phyloP scores from a whole-genome alignment of 1,284 basidiomycete genomes.

The Ustilago cynodontis region DNA sequence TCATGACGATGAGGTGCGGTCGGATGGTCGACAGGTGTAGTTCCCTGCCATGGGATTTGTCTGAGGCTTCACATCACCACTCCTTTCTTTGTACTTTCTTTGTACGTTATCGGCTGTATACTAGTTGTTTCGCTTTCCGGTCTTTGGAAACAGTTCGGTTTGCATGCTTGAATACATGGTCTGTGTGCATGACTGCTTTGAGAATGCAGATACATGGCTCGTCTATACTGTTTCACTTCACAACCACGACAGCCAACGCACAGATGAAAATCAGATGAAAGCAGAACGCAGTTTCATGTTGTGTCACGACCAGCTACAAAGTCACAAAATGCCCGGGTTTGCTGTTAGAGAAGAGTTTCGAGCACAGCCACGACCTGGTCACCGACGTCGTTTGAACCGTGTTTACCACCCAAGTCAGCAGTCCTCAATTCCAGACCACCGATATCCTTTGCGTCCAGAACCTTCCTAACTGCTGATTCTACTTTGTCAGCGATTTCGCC shows the following conservation, averaged over 20 bases:
- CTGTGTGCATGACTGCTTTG: too few relatives aligned
- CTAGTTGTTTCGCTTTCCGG: conserved; percentile 6
- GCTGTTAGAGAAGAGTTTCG: conserved; percentile 74
- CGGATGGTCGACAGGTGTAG: conserved; percentile 31
- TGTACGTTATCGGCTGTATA: conserved; percentile 4
- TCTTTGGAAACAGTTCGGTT: background rate
- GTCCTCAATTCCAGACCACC: conserved; percentile 88
- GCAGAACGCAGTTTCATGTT: background rate
- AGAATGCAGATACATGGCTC: too few relatives aligned
- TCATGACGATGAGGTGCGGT: conserved; percentile 13
- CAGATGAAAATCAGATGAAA: too few relatives aligned
- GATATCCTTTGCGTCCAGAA: conserved; percentile 79
- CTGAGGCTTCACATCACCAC: background rate
- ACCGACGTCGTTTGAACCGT: conserved; percentile 82
- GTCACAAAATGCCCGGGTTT: background rate
- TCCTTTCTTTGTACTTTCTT: background rate
- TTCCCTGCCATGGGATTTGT: background rate
- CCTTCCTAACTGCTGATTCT: conserved; percentile 88
- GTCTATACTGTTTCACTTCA: too few relatives aligned
- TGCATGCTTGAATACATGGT: too few relatives aligned
- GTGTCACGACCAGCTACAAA: background rate
- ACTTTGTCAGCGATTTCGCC: conserved; percentile 81
- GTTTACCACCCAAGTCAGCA: conserved; percentile 86
- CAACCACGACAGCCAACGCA: too few relatives aligned
- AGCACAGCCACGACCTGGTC: conserved; percentile 85